These are phyloP conservation scores for Paralagenidium karlingii DNA, from an alignment of 352 stramenopile species.

Conservation along the genomic window DNA sequence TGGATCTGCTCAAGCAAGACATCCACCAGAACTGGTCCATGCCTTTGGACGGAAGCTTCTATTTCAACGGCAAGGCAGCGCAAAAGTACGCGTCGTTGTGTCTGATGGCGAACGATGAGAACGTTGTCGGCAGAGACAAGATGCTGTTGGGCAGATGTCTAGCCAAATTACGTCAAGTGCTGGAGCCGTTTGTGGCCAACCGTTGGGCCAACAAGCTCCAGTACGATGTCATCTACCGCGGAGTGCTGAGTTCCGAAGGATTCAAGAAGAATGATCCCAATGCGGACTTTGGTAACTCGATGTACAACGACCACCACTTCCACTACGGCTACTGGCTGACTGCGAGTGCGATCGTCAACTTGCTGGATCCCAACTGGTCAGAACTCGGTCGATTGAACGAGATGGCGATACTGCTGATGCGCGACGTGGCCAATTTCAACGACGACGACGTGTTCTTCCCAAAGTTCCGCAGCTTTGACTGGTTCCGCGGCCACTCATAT, in stretches of 20 bases:
- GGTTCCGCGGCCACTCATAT: constrained; percentile 55
- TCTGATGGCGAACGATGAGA: constrained; percentile 54
- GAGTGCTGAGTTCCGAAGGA: constrained; percentile 48
- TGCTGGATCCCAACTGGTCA: constrained; percentile 24
- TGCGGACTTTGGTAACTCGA: constrained; percentile 58
- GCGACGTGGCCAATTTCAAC: constrained; percentile 40
- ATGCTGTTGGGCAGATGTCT: constrained; percentile 42
- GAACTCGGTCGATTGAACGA: constrained; percentile 20
- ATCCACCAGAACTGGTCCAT: constrained; percentile 45
- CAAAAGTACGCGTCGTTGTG: constrained; percentile 66
- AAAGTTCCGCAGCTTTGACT: constrained; percentile 48
- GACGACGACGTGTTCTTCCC: constrained; percentile 27
- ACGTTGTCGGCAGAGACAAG: constrained; percentile 41
- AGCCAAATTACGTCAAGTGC: constrained; percentile 39
- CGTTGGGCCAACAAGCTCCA: constrained; percentile 44
- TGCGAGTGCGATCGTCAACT: constrained; percentile 30
- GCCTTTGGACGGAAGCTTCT: constrained; percentile 34
- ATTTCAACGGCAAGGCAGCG: constrained; percentile 64
- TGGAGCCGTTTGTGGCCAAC: constrained; percentile 47
- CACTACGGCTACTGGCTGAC: constrained; percentile 65
- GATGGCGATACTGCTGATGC: constrained; percentile 22
- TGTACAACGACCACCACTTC: constrained; percentile 72
- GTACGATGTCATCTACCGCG: constrained; percentile 45
- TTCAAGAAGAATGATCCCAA: constrained; percentile 36
- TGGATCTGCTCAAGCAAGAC: constrained; percentile 31